phyloP scores from a whole-genome alignment of 768 basidiomycete genomes.

The Tylopilus vinaceipallidus region DNA sequence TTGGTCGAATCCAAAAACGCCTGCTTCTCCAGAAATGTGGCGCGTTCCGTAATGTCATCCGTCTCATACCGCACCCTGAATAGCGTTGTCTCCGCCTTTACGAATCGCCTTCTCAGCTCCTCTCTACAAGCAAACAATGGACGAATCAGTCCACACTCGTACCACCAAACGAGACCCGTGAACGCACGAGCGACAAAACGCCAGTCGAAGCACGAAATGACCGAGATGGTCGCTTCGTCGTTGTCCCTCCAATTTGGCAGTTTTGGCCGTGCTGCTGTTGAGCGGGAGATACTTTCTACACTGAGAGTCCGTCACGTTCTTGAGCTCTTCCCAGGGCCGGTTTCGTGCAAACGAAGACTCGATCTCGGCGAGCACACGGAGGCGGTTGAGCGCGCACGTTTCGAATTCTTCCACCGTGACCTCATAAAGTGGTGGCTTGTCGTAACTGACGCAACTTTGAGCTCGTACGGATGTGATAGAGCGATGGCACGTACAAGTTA shows the following conservation, averaged over 20 bases:
- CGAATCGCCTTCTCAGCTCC: slow-evolving; percentile 82
- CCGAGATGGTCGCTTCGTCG: slow-evolving; percentile 83
- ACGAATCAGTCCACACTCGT: neutral
- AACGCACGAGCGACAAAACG: slow-evolving; percentile 94
- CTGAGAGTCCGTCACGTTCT: slow-evolving; percentile 56
- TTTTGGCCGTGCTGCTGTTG: slow-evolving; percentile 50
- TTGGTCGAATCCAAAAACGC: slow-evolving; percentile 60
- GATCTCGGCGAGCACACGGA: slow-evolving; percentile 87
- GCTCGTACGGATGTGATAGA: neutral
- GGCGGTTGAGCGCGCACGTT: slow-evolving; percentile 80
- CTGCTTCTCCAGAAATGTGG: slow-evolving; percentile 60
- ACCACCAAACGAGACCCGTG: neutral
- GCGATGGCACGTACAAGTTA: slow-evolving; percentile 63
- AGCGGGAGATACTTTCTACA: slow-evolving; percentile 78
- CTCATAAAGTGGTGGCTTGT: slow-evolving; percentile 79
- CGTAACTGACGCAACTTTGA: slow-evolving; percentile 60
- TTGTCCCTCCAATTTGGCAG: slow-evolving; percentile 53
- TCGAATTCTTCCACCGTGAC: slow-evolving; percentile 97
- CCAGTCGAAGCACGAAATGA: slow-evolving; percentile 90
- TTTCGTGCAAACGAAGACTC: slow-evolving; percentile 87
- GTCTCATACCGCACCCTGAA: slow-evolving; percentile 81
- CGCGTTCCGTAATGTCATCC: slow-evolving; percentile 55
- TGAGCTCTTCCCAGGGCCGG: slow-evolving; percentile 75
- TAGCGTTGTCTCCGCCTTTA: slow-evolving; percentile 83
- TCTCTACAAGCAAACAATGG: slow-evolving; percentile 59